These are phyloP conservation scores for Cladosporium sp. DNA, from an alignment of 2,329 filamentous ascomycete genomes.

Conservation along the genomic window DNA sequence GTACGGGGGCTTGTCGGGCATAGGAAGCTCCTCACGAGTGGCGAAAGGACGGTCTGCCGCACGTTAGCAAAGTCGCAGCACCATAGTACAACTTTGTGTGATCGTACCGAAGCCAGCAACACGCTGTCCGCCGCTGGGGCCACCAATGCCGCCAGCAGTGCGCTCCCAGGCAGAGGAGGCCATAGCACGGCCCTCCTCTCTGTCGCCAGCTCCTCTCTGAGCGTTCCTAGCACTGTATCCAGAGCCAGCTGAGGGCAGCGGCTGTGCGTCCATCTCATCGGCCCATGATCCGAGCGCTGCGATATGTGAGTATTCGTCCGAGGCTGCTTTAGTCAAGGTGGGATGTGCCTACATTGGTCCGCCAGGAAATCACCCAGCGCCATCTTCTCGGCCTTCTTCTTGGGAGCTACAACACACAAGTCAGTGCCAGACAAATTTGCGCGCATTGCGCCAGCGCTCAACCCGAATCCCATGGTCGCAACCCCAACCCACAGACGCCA, in stretches of 20 bases:
- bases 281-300: slow-evolving; percentile 87
- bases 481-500: neutral
- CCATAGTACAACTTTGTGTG: slow-evolving; percentile 6
- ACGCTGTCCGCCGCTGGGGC: slow-evolving; percentile 13
- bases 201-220: slow-evolving; percentile 21
- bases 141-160: slow-evolving; percentile 27
- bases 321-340: neutral
- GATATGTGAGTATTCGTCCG: slow-evolving; percentile 17
- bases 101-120: slow-evolving; percentile 12
- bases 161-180: slow-evolving; percentile 33
- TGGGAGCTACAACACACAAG: slow-evolving; percentile 48
- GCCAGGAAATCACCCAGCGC: slow-evolving; percentile 92
- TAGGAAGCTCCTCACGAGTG: slow-evolving; percentile 70
- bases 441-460: neutral
- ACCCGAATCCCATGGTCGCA: neutral
- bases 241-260: slow-evolving; percentile 27
- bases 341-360: slow-evolving; percentile 65
- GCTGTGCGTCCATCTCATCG: slow-evolving; percentile 79
- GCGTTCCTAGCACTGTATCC: slow-evolving; percentile 19
- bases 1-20: slow-evolving; percentile 88
- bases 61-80: neutral
- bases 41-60: slow-evolving; percentile 33
- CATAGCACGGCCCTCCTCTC: slow-evolving; percentile 40
- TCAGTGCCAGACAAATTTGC: slow-evolving; percentile 18
- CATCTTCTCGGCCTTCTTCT: slow-evolving; percentile 94